Evolutionary conservation across 2,329 filamentous ascomycete species (phyloP).

Genomic region (Aureobasidium namibiae): DNA sequence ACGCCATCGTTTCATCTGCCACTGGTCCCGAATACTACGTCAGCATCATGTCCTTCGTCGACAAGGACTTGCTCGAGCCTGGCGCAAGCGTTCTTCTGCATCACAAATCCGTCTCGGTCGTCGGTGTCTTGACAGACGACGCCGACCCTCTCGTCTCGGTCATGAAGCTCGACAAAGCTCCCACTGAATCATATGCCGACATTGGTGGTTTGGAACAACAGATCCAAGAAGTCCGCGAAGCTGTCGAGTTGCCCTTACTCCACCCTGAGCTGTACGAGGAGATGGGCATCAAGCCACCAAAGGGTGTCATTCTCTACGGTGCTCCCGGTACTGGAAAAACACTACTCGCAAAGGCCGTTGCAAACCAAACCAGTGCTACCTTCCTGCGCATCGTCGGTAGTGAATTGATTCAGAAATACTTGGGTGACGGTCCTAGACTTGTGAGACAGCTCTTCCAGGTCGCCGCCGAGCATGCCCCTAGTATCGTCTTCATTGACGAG

Average conservation of each 20-base stretch:
- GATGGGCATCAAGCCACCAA: slow-evolving; percentile 99
- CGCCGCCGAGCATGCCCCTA: slow-evolving; percentile 89
- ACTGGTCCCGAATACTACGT: slow-evolving; percentile 98
- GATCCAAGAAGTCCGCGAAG: slow-evolving; percentile 96
- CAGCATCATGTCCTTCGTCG: slow-evolving; percentile 99
- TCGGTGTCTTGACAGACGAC: slow-evolving; percentile 93
- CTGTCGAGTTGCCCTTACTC: slow-evolving; percentile 86
- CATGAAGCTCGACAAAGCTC: slow-evolving; percentile 99
- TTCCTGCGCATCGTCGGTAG: slow-evolving; percentile 96
- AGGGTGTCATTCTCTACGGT: slow-evolving; percentile 98
- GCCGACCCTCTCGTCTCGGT: slow-evolving; percentile 91
- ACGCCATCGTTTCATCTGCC: slow-evolving; percentile 95
- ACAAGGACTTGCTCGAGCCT: slow-evolving; percentile 95
- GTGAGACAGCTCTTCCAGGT: slow-evolving; percentile 96
- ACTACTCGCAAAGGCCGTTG: slow-evolving; percentile 88
- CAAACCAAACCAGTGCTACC: slow-evolving; percentile 97
- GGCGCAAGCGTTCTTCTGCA: slow-evolving; percentile 92
- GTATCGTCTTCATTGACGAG: slow-evolving; percentile 98
- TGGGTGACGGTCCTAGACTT: slow-evolving; percentile 88
- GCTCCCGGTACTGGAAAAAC: slow-evolving; percentile 96
- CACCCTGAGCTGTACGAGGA: slow-evolving; percentile 98
- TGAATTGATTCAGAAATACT: slow-evolving; percentile 96
- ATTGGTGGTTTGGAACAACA: slow-evolving; percentile 93
- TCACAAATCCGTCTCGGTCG: slow-evolving; percentile 96
- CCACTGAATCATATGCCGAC: slow-evolving; percentile 95